Percentiles rank a stretch among this genome's conserved stretches.
phyloP scores from a whole-genome alignment of 1,284 basidiomycete species.

The Pseudozyma pruni region DNA sequence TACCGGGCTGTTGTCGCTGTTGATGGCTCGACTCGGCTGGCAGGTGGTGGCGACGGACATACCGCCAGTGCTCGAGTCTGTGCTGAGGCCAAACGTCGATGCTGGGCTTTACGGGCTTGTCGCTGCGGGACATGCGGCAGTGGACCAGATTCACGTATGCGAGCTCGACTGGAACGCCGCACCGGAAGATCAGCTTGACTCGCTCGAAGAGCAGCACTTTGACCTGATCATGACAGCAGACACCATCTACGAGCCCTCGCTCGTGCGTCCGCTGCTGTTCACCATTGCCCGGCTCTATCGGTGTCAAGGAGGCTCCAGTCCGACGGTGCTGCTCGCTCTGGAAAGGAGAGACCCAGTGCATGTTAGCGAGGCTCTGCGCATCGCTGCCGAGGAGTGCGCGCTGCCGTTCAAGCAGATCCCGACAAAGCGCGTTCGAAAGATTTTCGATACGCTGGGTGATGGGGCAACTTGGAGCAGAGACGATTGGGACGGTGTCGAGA shows the following conservation, averaged over 20 bases:
- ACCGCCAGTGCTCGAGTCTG: constrained; percentile 75
- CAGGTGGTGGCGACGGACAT: constrained; percentile 84
- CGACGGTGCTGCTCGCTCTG: constrained; percentile 69
- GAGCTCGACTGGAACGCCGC: constrained; percentile 73
- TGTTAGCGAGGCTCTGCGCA: constrained; percentile 26
- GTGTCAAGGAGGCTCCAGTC: constrained; percentile 69
- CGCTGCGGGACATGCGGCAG: background rate
- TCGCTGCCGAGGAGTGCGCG: constrained; percentile 69
- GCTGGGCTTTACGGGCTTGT: constrained; percentile 68
- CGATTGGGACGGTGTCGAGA: constrained; percentile 80
- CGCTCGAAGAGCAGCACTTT: constrained; percentile 61
- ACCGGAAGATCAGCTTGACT: constrained; percentile 8
- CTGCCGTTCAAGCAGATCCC: constrained; percentile 76
- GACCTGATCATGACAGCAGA: constrained; percentile 86
- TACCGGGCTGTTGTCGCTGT: constrained; percentile 70
- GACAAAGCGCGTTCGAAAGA: constrained; percentile 74
- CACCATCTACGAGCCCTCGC: constrained; percentile 78
- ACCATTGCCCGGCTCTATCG: constrained; percentile 73
- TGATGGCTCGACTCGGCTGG: constrained; percentile 78
- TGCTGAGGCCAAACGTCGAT: constrained; percentile 77
- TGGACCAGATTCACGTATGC: constrained; percentile 71
- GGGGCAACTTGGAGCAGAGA: constrained; percentile 73
- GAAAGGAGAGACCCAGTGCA: constrained; percentile 37
- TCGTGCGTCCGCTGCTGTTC: constrained; percentile 78
- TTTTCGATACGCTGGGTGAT: constrained; percentile 72